phyloP scores from a whole-genome alignment of 75 land plant species.

The Larix kaempferi region DNA sequence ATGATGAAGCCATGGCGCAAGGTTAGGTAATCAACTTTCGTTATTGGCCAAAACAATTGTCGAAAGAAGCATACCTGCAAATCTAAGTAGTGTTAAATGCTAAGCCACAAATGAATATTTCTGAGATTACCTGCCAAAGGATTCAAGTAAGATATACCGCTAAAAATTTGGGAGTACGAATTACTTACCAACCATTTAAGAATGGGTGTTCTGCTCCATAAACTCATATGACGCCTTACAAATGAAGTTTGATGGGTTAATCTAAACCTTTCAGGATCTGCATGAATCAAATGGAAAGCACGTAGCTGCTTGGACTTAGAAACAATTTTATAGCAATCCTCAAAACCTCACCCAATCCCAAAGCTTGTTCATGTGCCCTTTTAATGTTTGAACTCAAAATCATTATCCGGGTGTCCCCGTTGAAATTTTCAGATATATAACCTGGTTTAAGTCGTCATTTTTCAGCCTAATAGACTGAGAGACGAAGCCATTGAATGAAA shows the following conservation, averaged over 20 bases:
- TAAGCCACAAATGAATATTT: too few relatives aligned
- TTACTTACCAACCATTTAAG: conserved; percentile 54
- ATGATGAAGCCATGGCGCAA: conserved; percentile 74
- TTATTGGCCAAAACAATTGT: conserved; percentile 62
- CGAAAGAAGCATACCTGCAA: conserved; percentile 65
- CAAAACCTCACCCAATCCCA: too few relatives aligned
- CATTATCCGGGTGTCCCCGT: not conserved
- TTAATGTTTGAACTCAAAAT: too few relatives aligned
- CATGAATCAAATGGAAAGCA: not conserved
- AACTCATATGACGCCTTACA: conserved; percentile 37
- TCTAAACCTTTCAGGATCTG: conserved; percentile 45
- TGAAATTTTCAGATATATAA: not conserved
- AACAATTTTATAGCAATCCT: too few relatives aligned
- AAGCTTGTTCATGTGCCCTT: too few relatives aligned
- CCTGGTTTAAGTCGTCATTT: too few relatives aligned
- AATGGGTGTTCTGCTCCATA: conserved; percentile 37
- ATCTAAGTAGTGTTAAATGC: not conserved
- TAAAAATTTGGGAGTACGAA: not conserved
- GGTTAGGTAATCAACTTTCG: conserved; percentile 63
- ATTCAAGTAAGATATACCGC: not conserved
- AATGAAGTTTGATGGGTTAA: conserved; percentile 42
- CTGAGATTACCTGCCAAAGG: too few relatives aligned
- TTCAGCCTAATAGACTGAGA: not conserved
- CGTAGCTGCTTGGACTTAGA: too few relatives aligned
- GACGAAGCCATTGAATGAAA: not conserved